These are phyloP conservation scores for Hylodesmum podocarpum DNA, from an alignment of 306 rosid species.

Conservation along the genomic window DNA sequence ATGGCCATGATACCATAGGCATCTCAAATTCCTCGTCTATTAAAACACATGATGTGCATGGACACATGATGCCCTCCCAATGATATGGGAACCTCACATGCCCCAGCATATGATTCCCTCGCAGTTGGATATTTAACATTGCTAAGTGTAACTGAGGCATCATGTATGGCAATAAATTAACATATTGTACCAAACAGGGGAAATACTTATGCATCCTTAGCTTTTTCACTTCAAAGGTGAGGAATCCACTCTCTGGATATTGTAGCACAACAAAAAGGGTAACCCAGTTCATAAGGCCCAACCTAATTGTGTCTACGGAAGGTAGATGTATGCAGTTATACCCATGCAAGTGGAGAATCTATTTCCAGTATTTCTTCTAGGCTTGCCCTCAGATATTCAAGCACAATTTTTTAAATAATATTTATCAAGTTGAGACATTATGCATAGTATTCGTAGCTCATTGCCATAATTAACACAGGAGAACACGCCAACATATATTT, in stretches of 20 bases:
- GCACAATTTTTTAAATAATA: background rate
- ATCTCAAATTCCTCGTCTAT: background rate
- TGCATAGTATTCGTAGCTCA: background rate
- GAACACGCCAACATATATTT: background rate
- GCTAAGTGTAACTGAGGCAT: background rate
- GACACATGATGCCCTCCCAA: background rate
- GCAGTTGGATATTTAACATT: constrained; percentile 4
- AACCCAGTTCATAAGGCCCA: too few species aligned
- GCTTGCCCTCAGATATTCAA: background rate
- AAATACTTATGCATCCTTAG: background rate
- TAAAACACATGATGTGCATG: background rate
- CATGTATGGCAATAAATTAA: background rate
- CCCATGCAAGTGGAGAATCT: background rate
- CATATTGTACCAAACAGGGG: background rate
- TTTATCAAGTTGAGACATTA: background rate
- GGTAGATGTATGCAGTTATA: background rate
- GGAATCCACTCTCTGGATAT: constrained; percentile 13
- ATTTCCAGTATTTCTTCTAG: background rate
- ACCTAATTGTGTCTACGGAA: background rate
- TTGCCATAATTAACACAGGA: background rate
- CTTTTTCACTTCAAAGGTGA: background rate
- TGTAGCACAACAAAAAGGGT: background rate
- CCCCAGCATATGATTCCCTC: constrained; percentile 9
- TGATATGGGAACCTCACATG: background rate
- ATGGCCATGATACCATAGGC: background rate